phyloP scores from a whole-genome alignment of 140 eudicot species.

The Senecio squalidus region DNA sequence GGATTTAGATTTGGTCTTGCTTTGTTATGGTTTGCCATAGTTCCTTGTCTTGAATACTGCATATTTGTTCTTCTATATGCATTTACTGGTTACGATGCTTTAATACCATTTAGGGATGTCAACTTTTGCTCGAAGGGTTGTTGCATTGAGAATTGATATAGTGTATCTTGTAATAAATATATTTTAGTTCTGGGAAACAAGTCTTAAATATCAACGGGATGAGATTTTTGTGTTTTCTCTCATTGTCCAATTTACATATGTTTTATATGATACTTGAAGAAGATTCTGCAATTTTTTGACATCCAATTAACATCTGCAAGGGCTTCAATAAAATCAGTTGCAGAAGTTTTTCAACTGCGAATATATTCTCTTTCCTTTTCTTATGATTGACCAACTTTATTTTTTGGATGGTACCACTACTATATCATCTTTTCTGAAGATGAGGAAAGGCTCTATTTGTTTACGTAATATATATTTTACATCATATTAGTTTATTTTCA shows the following conservation, averaged over 20 bases:
- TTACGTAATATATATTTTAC: slow-evolving; percentile 4
- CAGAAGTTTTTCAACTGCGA: slow-evolving; percentile 8
- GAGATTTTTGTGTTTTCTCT: too few relatives aligned
- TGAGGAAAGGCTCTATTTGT: background rate
- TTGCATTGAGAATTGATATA: slow-evolving; percentile 4
- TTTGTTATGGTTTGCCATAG: slow-evolving; percentile 1
- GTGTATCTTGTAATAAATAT: background rate
- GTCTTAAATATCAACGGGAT: background rate
- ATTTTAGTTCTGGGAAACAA: slow-evolving; percentile 8
- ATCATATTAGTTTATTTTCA: background rate
- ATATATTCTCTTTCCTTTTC: background rate
- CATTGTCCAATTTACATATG: too few relatives aligned
- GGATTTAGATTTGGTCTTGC: slow-evolving; percentile 7
- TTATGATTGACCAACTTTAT: background rate
- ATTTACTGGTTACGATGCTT: background rate
- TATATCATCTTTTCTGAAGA: background rate
- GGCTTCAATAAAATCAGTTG: slow-evolving; percentile 1
- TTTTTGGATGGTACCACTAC: background rate
- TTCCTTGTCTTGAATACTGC: background rate
- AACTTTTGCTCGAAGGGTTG: slow-evolving; percentile 1
- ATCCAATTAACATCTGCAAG: background rate
- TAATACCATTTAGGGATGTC: slow-evolving; percentile 9
- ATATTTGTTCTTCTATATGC: background rate
- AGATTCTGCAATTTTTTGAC: slow-evolving; percentile 5
- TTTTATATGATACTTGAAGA: slow-evolving; percentile 10